Evolutionary conservation across 2,329 filamentous ascomycete species (phyloP).

Genomic region (Sclerotinia nivalis): DNA sequence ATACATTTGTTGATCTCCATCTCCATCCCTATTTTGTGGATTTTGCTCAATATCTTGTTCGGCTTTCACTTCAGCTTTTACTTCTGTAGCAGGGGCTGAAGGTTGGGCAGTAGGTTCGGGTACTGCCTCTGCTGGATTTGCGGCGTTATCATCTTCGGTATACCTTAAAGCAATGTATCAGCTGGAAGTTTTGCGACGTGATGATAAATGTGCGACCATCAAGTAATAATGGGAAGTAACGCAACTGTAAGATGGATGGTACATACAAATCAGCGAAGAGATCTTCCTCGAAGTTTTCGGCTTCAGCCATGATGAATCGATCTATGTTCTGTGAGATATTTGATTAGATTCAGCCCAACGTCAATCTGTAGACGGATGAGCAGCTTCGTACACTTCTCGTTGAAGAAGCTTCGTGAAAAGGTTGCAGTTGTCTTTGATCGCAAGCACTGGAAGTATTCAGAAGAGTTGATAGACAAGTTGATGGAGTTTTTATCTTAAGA

Average conservation of each 20-base stretch:
- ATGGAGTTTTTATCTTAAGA: neutral
- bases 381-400: neutral
- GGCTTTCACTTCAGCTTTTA: slow-evolving; percentile 31
- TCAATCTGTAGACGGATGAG: neutral
- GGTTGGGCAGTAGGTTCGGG: slow-evolving; percentile 36
- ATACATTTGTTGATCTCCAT: slow-evolving; percentile 46
- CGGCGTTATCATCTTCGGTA: slow-evolving; percentile 62
- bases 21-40: slow-evolving; percentile 43
- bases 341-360: slow-evolving; percentile 8
- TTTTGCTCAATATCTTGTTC: slow-evolving; percentile 33
- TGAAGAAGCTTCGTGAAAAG: slow-evolving; percentile 8
- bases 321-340: slow-evolving; percentile 4
- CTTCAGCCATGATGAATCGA: slow-evolving; percentile 66
- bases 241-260: neutral
- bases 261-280: slow-evolving; percentile 93
- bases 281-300: slow-evolving; percentile 85
- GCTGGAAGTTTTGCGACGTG: slow-evolving; percentile 5
- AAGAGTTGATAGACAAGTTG: neutral
- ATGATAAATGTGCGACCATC: neutral
- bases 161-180: slow-evolving; percentile 51
- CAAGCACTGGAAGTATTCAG: neutral
- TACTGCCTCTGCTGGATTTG: slow-evolving; percentile 43
- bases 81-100: slow-evolving; percentile 32
- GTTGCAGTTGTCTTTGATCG: neutral
- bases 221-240: neutral